Evolutionary conservation across 2,329 filamentous ascomycete genomes (phyloP).

Genomic region (Coniella lustricola): DNA sequence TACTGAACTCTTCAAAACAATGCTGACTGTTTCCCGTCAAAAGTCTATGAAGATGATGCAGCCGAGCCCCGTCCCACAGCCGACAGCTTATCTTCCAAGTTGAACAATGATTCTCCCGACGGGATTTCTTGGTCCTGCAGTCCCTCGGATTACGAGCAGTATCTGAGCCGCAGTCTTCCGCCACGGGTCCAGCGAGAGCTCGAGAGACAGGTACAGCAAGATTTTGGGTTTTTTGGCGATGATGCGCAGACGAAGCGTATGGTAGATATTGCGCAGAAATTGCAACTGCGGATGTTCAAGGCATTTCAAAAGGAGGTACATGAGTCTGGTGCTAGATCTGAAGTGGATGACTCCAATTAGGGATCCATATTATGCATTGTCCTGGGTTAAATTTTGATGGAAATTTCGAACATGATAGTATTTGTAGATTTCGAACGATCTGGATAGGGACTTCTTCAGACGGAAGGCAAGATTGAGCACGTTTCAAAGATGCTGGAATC

Average conservation of each 20-base stretch:
- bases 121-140: constrained; percentile 10
- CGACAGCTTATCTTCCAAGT: not conserved
- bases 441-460: too few species aligned
- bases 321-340: not conserved
- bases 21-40: not conserved
- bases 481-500: too few species aligned
- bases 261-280: constrained; percentile 15
- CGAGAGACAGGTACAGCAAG: constrained; percentile 13
- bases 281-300: constrained; percentile 15
- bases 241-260: constrained; percentile 11
- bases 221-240: constrained; percentile 16
- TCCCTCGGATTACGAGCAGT: constrained; percentile 14
- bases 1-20: too few species aligned
- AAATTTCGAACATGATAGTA: too few species aligned
- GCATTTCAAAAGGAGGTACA: constrained; percentile 6
- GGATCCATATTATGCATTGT: not conserved
- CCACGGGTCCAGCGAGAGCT: constrained; percentile 14
- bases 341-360: not conserved
- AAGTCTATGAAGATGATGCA: constrained; percentile 13
- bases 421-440: too few species aligned
- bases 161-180: constrained; percentile 13
- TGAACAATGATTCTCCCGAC: not conserved
- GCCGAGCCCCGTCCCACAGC: not conserved
- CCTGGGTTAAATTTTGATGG: not conserved
- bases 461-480: too few species aligned